Percentiles rank a stretch among this genome's conserved stretches.
Evolutionary conservation across 2,329 filamentous ascomycete species (phyloP).

Genomic region (Colletotrichum sp.): DNA sequence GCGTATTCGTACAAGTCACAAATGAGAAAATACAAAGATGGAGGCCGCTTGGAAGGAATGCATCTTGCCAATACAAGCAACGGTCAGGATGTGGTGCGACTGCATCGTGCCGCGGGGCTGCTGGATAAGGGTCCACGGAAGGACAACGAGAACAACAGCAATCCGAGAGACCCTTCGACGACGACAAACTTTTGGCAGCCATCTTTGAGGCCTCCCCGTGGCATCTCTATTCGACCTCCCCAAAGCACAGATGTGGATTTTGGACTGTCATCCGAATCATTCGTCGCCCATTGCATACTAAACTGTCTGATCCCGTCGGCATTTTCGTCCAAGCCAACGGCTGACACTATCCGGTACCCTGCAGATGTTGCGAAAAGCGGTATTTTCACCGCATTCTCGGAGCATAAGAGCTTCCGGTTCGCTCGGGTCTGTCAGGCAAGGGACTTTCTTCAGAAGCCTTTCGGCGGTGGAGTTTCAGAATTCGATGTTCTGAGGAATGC

Average conservation of each 20-base stretch:
- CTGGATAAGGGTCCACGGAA: background rate
- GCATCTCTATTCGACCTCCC: background rate
- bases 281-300: background rate
- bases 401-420: background rate
- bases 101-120: background rate
- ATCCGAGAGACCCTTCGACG: background rate
- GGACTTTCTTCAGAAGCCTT: background rate
- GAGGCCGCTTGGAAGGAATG: background rate
- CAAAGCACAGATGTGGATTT: background rate
- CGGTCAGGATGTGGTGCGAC: background rate
- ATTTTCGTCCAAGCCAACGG: background rate
- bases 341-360: background rate
- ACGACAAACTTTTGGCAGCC: background rate
- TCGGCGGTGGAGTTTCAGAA: background rate
- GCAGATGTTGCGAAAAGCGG: background rate
- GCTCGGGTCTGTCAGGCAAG: background rate
- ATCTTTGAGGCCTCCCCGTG: background rate
- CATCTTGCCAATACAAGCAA: background rate
- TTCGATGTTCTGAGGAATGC: constrained; percentile 8
- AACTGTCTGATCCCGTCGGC: background rate
- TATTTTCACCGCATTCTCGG: background rate
- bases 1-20: background rate
- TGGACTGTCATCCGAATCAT: background rate
- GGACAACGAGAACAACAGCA: background rate
- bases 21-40: background rate